Evolutionary conservation across 305 asterid species (phyloP).

Genomic region (Fraxinus velutina): DNA sequence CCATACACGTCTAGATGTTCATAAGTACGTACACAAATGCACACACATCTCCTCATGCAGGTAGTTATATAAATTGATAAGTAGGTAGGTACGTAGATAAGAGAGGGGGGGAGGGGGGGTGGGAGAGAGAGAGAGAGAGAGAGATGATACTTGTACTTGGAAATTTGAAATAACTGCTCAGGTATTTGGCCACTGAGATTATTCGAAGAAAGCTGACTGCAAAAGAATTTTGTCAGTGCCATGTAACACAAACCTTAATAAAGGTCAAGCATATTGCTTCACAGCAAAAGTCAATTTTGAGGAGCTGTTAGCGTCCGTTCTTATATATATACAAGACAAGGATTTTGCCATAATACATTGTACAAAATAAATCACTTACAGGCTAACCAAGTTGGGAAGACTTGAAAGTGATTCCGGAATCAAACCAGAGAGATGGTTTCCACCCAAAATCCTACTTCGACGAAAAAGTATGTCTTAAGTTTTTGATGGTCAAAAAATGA

Average conservation of each 20-base stretch:
- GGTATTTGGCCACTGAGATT: conserved; percentile 66
- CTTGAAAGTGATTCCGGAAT: conserved; percentile 69
- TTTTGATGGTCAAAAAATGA: not conserved
- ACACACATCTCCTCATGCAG: not conserved
- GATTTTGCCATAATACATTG: conserved; percentile 5
- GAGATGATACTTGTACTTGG: conserved; percentile 66
- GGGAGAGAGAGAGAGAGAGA: not conserved
- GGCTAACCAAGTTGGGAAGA: conserved; percentile 48
- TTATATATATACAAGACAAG: not conserved
- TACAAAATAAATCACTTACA: conserved; percentile 45
- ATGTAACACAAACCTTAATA: conserved; percentile 6
- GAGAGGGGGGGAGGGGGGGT: not conserved
- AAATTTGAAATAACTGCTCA: conserved; percentile 54
- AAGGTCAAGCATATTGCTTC: not conserved
- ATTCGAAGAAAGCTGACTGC: conserved; percentile 84
- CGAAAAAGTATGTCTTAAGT: conserved; percentile 15
- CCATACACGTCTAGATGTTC: not conserved
- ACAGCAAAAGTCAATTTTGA: not conserved
- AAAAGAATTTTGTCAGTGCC: conserved; percentile 23
- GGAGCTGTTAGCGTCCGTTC: not conserved
- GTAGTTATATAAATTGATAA: not conserved
- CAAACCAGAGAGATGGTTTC: conserved; percentile 66
- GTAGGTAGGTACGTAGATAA: not conserved
- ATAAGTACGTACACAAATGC: not conserved
- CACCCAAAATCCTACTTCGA: conserved; percentile 61